Base-by-base conservation (phyloP, 1,284 basidiomycete species). In the Prillingera fragicola region DNA sequence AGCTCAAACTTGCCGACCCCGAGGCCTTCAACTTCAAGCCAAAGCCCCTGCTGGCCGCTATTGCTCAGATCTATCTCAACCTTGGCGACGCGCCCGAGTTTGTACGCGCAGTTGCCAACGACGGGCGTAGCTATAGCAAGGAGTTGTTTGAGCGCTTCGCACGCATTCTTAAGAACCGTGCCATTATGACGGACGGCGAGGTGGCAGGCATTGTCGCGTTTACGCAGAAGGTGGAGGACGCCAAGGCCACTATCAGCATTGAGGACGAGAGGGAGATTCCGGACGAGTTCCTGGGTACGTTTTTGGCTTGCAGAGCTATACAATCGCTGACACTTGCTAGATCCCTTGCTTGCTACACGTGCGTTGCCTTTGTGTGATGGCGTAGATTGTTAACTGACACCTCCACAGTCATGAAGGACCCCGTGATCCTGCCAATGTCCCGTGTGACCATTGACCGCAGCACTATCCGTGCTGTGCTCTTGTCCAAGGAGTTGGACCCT, bases 241-340 rank as follows among this genome's bases (percentile, higher is more conserved):
- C 82, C 45, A 87, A 83, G 66, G 77, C 77, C 13, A 78, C 77
- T 25, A 75, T 91, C 46, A 84, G 88, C 54, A 86, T 83, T 12
- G 77, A 76, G 48, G 95, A 97, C 62, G 94, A 98, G 42, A 87
- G 89, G 27, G 94, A 98, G 26, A 75, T 95, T 34, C 95, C 95
- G 0, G 95, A 99, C 47, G 94, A 98, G 65, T 98, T 85, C 77
- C 70, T 92, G 43, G 90, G 89, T 89, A 55, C 40, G 80, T 64
- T 24, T n/a, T 62, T 33, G 40, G 29, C 37, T 36, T 13, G 19
- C 14, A 21, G 23, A 25, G 6, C 26, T 21, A 18, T 23, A 38
- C 25, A 15, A 15, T 32, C 14, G 35, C 48, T 50, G 23, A 50
- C 39, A 13, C n/a, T 19, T 31, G 18, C 34, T 41, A 63, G 57